Conservation (phyloP, 1,284 basidiomycete species). For the Trametes hirsuta region DNA sequence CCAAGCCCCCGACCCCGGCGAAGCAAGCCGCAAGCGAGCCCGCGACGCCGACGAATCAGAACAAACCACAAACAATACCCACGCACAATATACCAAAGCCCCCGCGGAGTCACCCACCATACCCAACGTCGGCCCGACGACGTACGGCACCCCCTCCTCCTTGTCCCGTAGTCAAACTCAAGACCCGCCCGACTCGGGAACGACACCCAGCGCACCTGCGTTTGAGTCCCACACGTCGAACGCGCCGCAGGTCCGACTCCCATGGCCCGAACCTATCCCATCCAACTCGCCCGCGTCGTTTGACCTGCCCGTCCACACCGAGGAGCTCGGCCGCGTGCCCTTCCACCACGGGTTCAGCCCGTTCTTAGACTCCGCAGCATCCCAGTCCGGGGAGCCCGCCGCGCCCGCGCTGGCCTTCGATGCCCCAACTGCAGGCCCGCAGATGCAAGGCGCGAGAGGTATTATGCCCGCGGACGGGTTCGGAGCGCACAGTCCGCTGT, state of each 20-base stretch:
- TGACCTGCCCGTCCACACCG: conserved; percentile 18
- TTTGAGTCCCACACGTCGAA: not conserved
- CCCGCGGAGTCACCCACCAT: not conserved
- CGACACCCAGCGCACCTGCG: no score
- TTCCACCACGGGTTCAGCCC: conserved; percentile 20
- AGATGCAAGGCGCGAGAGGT: no score
- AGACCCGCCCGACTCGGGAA: no score
- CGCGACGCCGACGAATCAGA: not conserved
- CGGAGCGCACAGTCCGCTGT: not conserved
- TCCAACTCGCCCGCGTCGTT: conserved; percentile 5
- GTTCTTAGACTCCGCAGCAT: not conserved
- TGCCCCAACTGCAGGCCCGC: not conserved
- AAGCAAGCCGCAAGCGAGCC: conserved; percentile 1
- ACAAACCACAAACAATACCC: not conserved
- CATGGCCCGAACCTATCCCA: not conserved
- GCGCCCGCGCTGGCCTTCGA: not conserved
- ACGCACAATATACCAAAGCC: not conserved
- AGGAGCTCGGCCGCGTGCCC: conserved; percentile 19
- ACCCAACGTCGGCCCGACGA: no score
- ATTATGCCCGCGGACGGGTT: no score
- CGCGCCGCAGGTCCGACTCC: not conserved
- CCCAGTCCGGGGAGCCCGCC: not conserved
- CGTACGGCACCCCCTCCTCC: no score
- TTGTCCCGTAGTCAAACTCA: no score
- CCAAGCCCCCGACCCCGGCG: not conserved